phyloP scores from a whole-genome alignment of 1,284 basidiomycete genomes.

The Ustilago cynodontis region DNA sequence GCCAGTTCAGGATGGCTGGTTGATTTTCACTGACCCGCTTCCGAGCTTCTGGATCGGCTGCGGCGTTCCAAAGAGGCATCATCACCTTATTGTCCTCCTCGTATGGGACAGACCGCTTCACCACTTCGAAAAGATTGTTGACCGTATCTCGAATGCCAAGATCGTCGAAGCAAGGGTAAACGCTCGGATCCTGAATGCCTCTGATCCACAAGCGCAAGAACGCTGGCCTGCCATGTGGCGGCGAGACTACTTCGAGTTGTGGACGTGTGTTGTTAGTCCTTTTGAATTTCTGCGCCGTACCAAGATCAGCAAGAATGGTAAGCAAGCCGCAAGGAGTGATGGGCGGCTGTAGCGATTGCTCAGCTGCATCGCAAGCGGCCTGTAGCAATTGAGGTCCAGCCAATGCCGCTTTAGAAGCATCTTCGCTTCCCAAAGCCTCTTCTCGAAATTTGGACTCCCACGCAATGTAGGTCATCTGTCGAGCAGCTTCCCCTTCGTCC shows the following conservation, averaged over 20 bases:
- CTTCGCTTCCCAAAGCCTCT: neutral
- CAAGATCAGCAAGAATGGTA: slow-evolving; percentile 1
- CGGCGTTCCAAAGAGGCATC: neutral
- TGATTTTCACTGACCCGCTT: neutral
- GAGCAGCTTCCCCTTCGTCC: neutral
- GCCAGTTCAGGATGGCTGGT: neutral
- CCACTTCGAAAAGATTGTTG: neutral
- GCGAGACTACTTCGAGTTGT: neutral
- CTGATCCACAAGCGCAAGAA: neutral
- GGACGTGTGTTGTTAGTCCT: neutral
- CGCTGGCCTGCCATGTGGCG: neutral
- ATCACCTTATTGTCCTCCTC: slow-evolving; percentile 3
- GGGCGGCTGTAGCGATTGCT: neutral
- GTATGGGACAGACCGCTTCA: neutral
- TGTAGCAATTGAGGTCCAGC: neutral
- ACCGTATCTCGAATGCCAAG: neutral
- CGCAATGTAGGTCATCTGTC: slow-evolving; percentile 13
- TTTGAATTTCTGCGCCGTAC: neutral
- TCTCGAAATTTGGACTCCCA: slow-evolving; percentile 13
- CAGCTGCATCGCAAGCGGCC: neutral
- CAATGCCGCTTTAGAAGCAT: neutral
- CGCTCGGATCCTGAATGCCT: neutral
- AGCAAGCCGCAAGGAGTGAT: neutral
- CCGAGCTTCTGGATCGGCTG: neutral
- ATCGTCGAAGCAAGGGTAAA: slow-evolving; percentile 4